These are phyloP conservation scores for Trifolium subterraneum DNA, from an alignment of 306 rosid genomes.

Conservation along the genomic window DNA sequence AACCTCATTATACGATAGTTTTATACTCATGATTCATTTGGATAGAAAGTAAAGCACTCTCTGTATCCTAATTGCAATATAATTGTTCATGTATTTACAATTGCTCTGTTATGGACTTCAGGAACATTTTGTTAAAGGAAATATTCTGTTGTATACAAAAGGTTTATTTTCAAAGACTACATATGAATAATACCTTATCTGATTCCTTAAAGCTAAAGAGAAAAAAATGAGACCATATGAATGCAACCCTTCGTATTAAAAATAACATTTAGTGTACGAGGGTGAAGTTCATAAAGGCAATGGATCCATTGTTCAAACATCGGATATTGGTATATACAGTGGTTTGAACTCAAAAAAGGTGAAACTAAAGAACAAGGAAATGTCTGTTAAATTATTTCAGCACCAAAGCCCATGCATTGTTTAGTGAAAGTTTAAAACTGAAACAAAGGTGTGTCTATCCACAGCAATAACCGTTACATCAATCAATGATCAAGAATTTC, in stretches of 20 bases:
- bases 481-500: not conserved
- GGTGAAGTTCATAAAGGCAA: not conserved
- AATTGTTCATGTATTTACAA: not conserved
- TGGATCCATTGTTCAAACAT: not conserved
- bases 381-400: not conserved
- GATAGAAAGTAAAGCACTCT: constrained; percentile 1
- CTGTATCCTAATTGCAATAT: not conserved
- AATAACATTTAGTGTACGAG: not conserved
- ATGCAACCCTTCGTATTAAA: constrained; percentile 11
- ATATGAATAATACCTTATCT: not conserved
- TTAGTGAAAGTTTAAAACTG: not conserved
- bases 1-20: constrained; percentile 3
- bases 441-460: not conserved
- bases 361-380: not conserved
- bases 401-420: not conserved
- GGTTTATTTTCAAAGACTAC: constrained; percentile 10
- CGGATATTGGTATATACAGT: not conserved
- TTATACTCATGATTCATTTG: constrained; percentile 1
- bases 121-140: constrained; percentile 1
- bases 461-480: not conserved
- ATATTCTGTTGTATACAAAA: not conserved
- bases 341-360: not conserved
- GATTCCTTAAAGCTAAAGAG: not conserved
- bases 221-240: not conserved
- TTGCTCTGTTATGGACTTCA: not conserved